phyloP scores from a whole-genome alignment of 78 protist genomes.

The Emiliania huxleyi region DNA sequence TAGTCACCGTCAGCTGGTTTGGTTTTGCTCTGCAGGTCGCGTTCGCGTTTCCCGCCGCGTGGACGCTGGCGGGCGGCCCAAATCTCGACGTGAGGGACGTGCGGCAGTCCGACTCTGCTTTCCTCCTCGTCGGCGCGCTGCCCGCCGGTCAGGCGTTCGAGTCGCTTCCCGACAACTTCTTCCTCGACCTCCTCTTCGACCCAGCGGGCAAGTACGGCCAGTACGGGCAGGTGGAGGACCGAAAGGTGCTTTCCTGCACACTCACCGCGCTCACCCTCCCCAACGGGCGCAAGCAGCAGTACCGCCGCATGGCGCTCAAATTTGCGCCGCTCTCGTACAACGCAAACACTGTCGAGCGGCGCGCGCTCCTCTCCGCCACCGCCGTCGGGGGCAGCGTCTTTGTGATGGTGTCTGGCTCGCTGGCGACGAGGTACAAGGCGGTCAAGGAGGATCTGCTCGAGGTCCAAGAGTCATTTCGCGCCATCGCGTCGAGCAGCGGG shows the following conservation, averaged over 20 bases:
- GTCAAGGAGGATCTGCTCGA: neutral
- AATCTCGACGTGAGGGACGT: slow-evolving; percentile 11
- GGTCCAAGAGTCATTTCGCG: neutral
- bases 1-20: no score
- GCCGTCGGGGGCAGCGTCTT: neutral
- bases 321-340: neutral
- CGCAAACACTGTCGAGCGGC: neutral
- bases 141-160: neutral
- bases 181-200: neutral
- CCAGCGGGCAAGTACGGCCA: neutral
- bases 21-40: neutral
- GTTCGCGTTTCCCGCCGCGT: neutral
- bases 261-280: neutral
- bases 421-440: neutral
- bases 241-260: neutral
- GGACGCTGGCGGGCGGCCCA: neutral
- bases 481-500: no score
- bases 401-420: neutral
- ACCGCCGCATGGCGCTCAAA: neutral
- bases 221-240: neutral
- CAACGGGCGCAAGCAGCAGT: neutral
- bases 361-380: neutral
- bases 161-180: neutral
- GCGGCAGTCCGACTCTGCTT: neutral
- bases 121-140: neutral